Conservation (phyloP, 176 grass and related monocot species). For the Musa itinerans region DNA sequence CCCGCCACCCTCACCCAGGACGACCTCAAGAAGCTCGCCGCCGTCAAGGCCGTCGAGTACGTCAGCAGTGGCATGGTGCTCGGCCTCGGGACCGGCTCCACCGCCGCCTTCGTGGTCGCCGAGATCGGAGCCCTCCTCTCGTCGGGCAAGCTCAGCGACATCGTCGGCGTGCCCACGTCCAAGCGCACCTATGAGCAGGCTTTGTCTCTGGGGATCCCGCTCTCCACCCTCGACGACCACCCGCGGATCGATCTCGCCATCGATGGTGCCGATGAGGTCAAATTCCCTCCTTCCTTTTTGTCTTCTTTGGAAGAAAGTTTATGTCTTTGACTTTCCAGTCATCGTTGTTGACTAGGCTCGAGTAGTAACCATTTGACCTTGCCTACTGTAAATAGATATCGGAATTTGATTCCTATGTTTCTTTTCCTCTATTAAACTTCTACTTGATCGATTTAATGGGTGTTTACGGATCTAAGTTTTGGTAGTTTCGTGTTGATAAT, state of each 20-base stretch:
- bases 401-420: no score
- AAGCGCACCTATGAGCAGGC: constrained; percentile 96
- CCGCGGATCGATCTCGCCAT: constrained; percentile 81
- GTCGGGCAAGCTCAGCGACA: constrained; percentile 53
- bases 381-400: no score
- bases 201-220: constrained; percentile 70
- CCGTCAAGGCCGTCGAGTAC: constrained; percentile 83
- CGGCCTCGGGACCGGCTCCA: constrained; percentile 90
- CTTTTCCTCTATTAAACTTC: no score
- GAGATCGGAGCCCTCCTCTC: constrained; percentile 79
- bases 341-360: neutral
- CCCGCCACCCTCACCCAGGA: constrained; percentile 64
- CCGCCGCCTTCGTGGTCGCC: constrained; percentile 82
- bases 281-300: neutral
- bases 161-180: constrained; percentile 90
- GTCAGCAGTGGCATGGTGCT: constrained; percentile 91
- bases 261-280: constrained; percentile 93
- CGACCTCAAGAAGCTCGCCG: constrained; percentile 87
- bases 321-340: neutral
- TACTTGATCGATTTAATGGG: no score
- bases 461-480: no score
- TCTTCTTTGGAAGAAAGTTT: neutral
- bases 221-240: constrained; percentile 91
- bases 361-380: no score
- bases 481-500: no score